Percentiles rank a stretch among this genome's conserved stretches.
phyloP scores from a whole-genome alignment of 2,329 filamentous ascomycete genomes.

The Fusarium euwallaceae region DNA sequence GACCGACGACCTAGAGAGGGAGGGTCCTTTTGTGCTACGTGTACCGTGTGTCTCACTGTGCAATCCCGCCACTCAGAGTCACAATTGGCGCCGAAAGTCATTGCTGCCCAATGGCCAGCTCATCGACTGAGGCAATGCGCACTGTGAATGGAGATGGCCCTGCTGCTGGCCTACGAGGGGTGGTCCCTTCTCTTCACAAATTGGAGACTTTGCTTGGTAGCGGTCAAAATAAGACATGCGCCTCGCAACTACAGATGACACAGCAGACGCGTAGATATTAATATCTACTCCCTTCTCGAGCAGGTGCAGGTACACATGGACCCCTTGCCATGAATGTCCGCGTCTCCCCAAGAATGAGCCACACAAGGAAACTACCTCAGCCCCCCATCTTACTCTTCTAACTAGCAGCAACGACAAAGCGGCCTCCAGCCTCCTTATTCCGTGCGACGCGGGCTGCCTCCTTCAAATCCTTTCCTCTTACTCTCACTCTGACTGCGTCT shows the following conservation, averaged over 20 bases:
- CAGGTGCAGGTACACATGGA: background rate
- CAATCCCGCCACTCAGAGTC: slow-evolving; percentile 5
- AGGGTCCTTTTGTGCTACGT: background rate
- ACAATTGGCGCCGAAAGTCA: background rate
- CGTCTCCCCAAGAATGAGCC: slow-evolving; percentile 10
- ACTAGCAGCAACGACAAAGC: slow-evolving; percentile 21
- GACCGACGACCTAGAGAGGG: background rate
- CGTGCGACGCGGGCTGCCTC: slow-evolving; percentile 31
- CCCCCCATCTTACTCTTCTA: slow-evolving; percentile 16
- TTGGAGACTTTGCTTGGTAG: background rate
- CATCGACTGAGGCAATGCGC: background rate
- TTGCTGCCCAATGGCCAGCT: slow-evolving; percentile 20
- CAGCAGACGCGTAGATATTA: background rate
- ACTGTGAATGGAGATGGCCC: slow-evolving; percentile 18
- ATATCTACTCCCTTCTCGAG: background rate
- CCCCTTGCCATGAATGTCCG: slow-evolving; percentile 2
- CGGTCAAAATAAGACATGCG: background rate
- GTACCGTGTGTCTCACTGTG: slow-evolving; percentile 29
- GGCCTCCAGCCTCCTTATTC: slow-evolving; percentile 23
- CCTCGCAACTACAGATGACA: background rate
- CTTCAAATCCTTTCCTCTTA: background rate
- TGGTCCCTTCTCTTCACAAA: background rate
- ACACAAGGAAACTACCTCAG: slow-evolving; percentile 17
- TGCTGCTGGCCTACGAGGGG: background rate
- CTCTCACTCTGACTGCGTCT: background rate